Base-by-base conservation (phyloP, 2,329 filamentous ascomycete species). In the Rhynchosporium agropyri region DNA sequence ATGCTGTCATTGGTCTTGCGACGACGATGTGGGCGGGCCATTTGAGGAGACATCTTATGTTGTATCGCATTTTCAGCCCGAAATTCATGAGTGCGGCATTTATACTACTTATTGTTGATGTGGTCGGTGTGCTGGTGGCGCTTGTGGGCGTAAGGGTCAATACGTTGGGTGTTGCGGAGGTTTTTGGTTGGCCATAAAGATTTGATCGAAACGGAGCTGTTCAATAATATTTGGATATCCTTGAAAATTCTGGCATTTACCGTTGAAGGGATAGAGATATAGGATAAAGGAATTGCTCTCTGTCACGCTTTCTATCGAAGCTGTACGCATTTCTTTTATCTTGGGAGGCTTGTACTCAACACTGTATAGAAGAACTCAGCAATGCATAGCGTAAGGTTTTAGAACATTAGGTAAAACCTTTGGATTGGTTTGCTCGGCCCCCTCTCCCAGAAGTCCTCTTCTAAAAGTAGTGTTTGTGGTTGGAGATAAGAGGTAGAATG, bases 21-120 rank as follows among this genome's bases (percentile, higher is more conserved):
- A 97, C 93, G 4, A 96, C 95, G 70, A 86, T 90, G 75, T 97
- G 94, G 89, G 91, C 94, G 0, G 93, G 91, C 1, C 88, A 92
- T 78, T 78, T 99, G 72, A 83, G 95, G 60, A 83, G 95, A 58
- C 95, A 99, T 79, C 82, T 99, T 67, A 99, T 99, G 95, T 83
- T 99, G 36, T 99, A 95, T 78, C 84, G 95, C 48, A 92, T 99
- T 49, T 99, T 99, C 73, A 89, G 84, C 77, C 95, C 95, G 53
- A 80, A 94, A 33, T 99, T 94, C 78, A 91, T 99, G 89, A 84
- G 91, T 74, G 92, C 89, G 0, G 88, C 87, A 0, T 77, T 84
- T 3, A 83, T 89, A 56, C 75, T 98, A 63, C 72, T 94, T 15
- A 81, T 93, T 31, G 87, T 96, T 9, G 94, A 98, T 73, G 67